A percentile compares a stretch with the other conserved stretches of the same genome.
These are phyloP conservation scores for Raphanus sativus DNA, from an alignment of 345 rosid genomes.

Conservation along the genomic window DNA sequence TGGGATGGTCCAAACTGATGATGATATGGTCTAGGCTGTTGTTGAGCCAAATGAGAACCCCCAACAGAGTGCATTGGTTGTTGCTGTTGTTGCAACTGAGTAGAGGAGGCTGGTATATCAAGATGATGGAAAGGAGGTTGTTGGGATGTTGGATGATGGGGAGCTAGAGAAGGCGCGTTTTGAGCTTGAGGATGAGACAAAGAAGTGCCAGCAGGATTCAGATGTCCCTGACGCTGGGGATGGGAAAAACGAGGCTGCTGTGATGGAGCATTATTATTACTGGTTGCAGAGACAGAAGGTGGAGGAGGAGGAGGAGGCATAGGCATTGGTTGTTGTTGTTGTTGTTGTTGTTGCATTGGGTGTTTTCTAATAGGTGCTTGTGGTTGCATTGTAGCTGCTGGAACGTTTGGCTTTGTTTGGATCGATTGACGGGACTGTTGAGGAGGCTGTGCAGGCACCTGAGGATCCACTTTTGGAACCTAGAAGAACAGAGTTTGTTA, in stretches of 20 bases:
- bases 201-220: slow-evolving; percentile 50
- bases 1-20: slow-evolving; percentile 64
- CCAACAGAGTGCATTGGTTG: slow-evolving; percentile 60
- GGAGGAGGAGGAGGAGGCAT: slow-evolving; percentile 33
- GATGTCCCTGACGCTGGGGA: slow-evolving; percentile 65
- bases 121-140: slow-evolving; percentile 56
- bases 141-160: slow-evolving; percentile 66
- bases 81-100: slow-evolving; percentile 69
- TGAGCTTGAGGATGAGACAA: slow-evolving; percentile 59
- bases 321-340: slow-evolving; percentile 33
- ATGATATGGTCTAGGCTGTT: slow-evolving; percentile 65
- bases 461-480: slow-evolving; percentile 68
- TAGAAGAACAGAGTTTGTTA: slow-evolving; percentile 30
- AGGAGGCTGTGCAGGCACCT: slow-evolving; percentile 54
- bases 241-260: slow-evolving; percentile 54
- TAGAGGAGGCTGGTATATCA: slow-evolving; percentile 54
- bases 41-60: slow-evolving; percentile 57
- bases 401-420: slow-evolving; percentile 49
- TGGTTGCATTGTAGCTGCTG: slow-evolving; percentile 48
- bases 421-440: slow-evolving; percentile 59
- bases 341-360: slow-evolving; percentile 47
- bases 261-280: slow-evolving; percentile 45
- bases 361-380: slow-evolving; percentile 62
- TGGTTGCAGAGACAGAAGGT: slow-evolving; percentile 48
- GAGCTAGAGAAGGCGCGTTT: slow-evolving; percentile 44